These are phyloP conservation scores for Cercospora janseana DNA, from an alignment of 2,329 filamentous ascomycete genomes.

Conservation along the genomic window DNA sequence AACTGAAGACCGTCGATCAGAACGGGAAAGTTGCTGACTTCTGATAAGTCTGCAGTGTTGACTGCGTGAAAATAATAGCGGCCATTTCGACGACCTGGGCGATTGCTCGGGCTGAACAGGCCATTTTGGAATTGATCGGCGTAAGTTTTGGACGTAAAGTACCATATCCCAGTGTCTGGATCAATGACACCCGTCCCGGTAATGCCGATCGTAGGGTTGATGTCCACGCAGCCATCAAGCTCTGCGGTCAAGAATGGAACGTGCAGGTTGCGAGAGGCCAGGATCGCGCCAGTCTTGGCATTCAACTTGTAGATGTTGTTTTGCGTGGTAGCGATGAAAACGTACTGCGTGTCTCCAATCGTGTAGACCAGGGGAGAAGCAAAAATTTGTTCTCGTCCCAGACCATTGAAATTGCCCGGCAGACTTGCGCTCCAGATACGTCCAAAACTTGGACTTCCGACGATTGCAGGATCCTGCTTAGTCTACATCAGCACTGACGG, in stretches of 20 bases:
- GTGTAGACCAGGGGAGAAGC: constrained; percentile 15
- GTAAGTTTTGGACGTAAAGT: constrained; percentile 16
- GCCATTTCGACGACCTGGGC: constrained; percentile 12
- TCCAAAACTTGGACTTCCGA: constrained; percentile 8
- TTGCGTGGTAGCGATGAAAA: constrained; percentile 16
- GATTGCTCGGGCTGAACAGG: constrained; percentile 6
- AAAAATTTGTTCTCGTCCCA: constrained; percentile 14
- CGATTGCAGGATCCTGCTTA: constrained; percentile 5
- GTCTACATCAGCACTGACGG: not conserved
- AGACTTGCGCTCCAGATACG: constrained; percentile 14
- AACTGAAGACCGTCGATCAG: constrained; percentile 7
- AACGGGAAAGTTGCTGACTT: constrained; percentile 8
- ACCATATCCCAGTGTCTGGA: constrained; percentile 13
- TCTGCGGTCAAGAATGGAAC: constrained; percentile 16
- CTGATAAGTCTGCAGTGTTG: constrained; percentile 12
- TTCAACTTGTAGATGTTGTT: constrained; percentile 20
- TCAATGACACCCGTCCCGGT: constrained; percentile 17
- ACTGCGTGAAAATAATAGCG: constrained; percentile 16
- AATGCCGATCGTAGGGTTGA: constrained; percentile 10
- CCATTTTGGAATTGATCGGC: constrained; percentile 11
- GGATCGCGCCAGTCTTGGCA: constrained; percentile 13
- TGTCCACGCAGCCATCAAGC: constrained; percentile 8
- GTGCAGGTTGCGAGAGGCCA: constrained; percentile 6
- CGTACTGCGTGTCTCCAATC: constrained; percentile 12
- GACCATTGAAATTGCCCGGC: constrained; percentile 11